Conservation (phyloP, 257 asterid species). For the Lycium barbarum region DNA sequence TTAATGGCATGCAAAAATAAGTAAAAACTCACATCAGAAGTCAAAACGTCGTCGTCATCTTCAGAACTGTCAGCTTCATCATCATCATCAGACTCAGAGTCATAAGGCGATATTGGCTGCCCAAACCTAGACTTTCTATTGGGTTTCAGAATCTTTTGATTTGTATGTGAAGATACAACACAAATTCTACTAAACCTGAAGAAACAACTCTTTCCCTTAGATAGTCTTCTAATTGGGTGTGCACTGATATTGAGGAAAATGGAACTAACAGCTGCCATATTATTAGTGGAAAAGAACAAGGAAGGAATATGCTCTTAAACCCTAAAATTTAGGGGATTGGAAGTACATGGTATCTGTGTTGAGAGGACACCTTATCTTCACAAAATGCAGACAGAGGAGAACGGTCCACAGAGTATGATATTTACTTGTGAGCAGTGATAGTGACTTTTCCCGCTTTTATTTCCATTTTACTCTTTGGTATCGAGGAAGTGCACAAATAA, state of each 20-base stretch:
- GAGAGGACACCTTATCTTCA: conserved; percentile 30
- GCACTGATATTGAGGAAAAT: conserved; percentile 7
- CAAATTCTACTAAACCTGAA: conserved; percentile 30
- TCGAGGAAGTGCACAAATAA: no score
- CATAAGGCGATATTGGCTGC: conserved; percentile 65
- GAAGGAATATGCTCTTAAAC: conserved; percentile 49
- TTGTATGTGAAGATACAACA: conserved; percentile 77
- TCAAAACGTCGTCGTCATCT: conserved; percentile 45
- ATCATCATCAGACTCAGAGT: conserved; percentile 53
- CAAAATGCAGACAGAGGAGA: neutral
- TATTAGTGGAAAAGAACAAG: neutral
- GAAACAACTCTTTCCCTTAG: neutral
- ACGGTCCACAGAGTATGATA: neutral
- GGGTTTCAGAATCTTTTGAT: conserved; percentile 70
- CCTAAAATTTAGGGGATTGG: conserved; percentile 31
- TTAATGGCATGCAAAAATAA: neutral
- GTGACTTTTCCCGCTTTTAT: neutral
- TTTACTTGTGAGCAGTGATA: neutral
- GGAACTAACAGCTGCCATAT: neutral
- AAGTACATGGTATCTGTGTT: conserved; percentile 9
- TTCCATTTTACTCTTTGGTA: no score
- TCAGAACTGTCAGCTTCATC: conserved; percentile 29
- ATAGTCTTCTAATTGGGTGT: neutral
- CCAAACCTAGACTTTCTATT: conserved; percentile 80
- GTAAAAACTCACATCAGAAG: conserved; percentile 61